These are phyloP conservation scores for Aureococcus anophagefferens DNA, from an alignment of 108 stramenopile genomes.

Conservation along the genomic window DNA sequence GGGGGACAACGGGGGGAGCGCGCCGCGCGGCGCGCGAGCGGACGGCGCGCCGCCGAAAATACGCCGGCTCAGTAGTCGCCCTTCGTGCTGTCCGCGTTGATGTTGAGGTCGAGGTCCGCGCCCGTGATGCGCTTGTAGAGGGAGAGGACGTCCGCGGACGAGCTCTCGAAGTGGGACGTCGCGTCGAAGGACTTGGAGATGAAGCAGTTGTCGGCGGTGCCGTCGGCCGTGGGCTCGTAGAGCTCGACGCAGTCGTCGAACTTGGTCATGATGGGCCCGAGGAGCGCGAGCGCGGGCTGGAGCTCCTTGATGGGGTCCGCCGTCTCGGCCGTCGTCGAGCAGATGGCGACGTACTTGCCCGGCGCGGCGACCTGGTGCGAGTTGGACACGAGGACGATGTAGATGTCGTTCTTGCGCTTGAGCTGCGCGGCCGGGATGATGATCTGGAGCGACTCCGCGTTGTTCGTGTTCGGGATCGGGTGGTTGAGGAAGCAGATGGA, in stretches of 20 bases:
- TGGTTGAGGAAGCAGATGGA: constrained; percentile 96
- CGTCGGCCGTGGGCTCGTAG: constrained; percentile 79
- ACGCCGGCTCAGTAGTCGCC: no score
- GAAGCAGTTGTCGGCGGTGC: constrained; percentile 77
- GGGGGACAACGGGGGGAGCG: no score
- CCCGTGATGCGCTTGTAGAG: constrained; percentile 93
- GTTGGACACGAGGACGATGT: constrained; percentile 75
- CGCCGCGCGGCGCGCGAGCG: no score
- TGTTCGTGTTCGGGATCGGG: constrained; percentile 81
- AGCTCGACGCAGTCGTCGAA: constrained; percentile 82
- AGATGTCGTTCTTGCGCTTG: constrained; percentile 85
- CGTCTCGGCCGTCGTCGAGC: constrained; percentile 87
- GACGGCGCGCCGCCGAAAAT: no score
- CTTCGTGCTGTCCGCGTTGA: constrained; percentile 73
- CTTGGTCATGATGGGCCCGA: constrained; percentile 80
- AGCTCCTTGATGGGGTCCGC: constrained; percentile 83
- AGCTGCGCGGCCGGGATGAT: constrained; percentile 96
- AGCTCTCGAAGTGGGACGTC: constrained; percentile 95
- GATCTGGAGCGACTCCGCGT: constrained; percentile 83
- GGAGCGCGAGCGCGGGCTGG: constrained; percentile 71
- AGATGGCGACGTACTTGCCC: constrained; percentile 93
- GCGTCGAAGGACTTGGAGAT: constrained; percentile 89
- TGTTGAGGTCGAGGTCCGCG: constrained; percentile 83
- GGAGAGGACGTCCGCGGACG: constrained; percentile 72
- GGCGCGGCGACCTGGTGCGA: constrained; percentile 62